These are phyloP conservation scores for Magnolia officinalis DNA, from an alignment of 164 flowering plant species.

Conservation along the genomic window DNA sequence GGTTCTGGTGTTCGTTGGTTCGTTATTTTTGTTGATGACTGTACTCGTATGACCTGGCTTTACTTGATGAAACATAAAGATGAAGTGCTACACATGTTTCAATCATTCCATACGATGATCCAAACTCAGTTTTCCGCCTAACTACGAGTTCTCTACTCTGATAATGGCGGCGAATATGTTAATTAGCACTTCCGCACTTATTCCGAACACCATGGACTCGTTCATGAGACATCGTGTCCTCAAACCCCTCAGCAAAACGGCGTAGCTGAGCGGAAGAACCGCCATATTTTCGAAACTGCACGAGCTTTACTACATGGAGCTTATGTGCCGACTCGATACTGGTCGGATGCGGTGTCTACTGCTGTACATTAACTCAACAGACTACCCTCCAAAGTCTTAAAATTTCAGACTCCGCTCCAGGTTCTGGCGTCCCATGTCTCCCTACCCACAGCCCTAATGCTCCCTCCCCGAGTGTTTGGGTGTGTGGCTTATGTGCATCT, in stretches of 20 bases:
- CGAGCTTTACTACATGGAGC: not conserved
- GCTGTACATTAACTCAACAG: not conserved
- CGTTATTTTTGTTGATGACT: no score
- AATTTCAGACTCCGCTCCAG: not conserved
- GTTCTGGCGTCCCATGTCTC: not conserved
- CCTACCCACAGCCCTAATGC: not conserved
- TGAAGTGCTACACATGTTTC: not conserved
- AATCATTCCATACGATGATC: slow-evolving; percentile 1
- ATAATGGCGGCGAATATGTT: not conserved
- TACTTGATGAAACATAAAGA: no score
- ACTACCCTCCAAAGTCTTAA: not conserved
- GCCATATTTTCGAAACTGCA: no score
- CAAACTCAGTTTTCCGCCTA: not conserved
- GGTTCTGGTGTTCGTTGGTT: no score
- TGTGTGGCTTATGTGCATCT: no score
- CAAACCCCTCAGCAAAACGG: no score
- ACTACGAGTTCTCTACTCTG: not conserved
- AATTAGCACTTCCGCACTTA: not conserved
- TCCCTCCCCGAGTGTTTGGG: not conserved
- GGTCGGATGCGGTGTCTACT: slow-evolving; percentile 1
- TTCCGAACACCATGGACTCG: not conserved
- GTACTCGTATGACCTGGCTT: no score
- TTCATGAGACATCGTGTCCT: no score
- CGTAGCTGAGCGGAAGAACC: no score
- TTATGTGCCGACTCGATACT: not conserved